Evolutionary conservation across 2,329 filamentous ascomycete genomes (phyloP), one percentile per base, ranked within the genome.

Genomic region (Clonostachys rhizophaga): DNA sequence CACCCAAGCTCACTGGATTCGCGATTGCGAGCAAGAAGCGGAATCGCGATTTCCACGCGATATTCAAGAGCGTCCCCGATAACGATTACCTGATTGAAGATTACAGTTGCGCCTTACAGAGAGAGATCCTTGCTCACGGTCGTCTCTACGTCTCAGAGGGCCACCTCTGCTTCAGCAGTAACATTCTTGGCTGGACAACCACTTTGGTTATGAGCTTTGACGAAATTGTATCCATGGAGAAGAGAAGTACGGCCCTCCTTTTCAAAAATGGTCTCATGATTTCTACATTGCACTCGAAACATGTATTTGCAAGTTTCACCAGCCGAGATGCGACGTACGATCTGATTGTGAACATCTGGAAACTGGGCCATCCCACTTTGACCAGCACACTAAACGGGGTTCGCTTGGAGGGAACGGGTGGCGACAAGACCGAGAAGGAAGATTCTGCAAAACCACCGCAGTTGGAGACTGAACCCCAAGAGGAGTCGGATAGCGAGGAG

Each of bases 261-360:
- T 97, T 99, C 69, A 95, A 95, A 50, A 99, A 99, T 61, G 95
- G 92, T 5, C 88, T 99, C 47, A 94, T 96, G 69, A 95, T 99
- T 40, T 91, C 95, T 44, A 99, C 94, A 1, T 72, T 97, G 12
- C 94, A 99, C 63, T 91, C 94, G 40, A 91, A 94, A 54, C 94
- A 99, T 60, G 84, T 95, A 1, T 99, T 99, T 68, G 91, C 94
- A 47, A 96, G 91, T 67, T 89, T 99, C 54, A 86, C 96, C 6
- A 94, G 90, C 59, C 81, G 94, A 62, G 94, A 99, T 67, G 90
- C 91, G 4, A 97, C 95, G 0, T 99, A 97, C 61, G 95, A 99
- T 62, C 73, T 99, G 42, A 91, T 99, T 61, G 87, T 99, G 54
- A 95, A 95, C 50, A 97, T 99, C 49, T 99, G 94, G 94, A 96